These are phyloP conservation scores for Xylaria sp. DNA, from an alignment of 2,329 filamentous ascomycete species.

Conservation along the genomic window DNA sequence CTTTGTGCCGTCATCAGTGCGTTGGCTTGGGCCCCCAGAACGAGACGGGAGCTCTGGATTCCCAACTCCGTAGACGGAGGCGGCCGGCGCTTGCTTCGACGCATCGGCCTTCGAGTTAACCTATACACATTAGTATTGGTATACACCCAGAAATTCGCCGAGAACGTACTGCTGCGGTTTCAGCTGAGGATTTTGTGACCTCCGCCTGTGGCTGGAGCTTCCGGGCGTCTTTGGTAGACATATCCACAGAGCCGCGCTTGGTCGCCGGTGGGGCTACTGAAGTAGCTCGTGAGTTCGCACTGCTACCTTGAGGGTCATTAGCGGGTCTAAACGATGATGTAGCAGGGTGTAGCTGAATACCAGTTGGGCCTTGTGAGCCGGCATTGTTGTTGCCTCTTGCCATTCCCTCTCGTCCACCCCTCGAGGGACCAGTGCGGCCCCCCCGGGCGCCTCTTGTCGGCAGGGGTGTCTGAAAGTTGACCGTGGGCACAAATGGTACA, in stretches of 20 bases:
- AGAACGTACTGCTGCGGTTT: constrained; percentile 43
- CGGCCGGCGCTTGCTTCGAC: constrained; percentile 23
- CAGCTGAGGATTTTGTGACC: constrained; percentile 45
- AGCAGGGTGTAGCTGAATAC: constrained; percentile 18
- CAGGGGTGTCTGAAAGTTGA: constrained; percentile 84
- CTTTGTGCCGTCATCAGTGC: constrained; percentile 26
- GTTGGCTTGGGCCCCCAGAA: constrained; percentile 15
- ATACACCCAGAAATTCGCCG: background rate
- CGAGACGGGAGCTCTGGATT: constrained; percentile 18
- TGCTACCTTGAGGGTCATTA: constrained; percentile 28
- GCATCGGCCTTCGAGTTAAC: constrained; percentile 24
- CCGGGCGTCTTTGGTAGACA: constrained; percentile 48
- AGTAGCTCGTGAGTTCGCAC: constrained; percentile 36
- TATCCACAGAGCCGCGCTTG: constrained; percentile 52
- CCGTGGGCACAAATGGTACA: constrained; percentile 79
- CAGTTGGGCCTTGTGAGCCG: constrained; percentile 16
- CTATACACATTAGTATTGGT: constrained; percentile 4
- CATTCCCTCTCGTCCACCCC: constrained; percentile 34
- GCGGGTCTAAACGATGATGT: background rate
- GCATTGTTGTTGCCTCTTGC: constrained; percentile 25
- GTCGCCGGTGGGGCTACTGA: constrained; percentile 40
- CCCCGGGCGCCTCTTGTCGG: constrained; percentile 57
- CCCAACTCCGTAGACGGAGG: constrained; percentile 18
- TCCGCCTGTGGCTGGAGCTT: constrained; percentile 47
- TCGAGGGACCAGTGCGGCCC: constrained; percentile 39